Evolutionary conservation across 805 yeast genomes (phyloP), one percentile per base, ranked within the genome.

Genomic region (Kazachstania africana): DNA sequence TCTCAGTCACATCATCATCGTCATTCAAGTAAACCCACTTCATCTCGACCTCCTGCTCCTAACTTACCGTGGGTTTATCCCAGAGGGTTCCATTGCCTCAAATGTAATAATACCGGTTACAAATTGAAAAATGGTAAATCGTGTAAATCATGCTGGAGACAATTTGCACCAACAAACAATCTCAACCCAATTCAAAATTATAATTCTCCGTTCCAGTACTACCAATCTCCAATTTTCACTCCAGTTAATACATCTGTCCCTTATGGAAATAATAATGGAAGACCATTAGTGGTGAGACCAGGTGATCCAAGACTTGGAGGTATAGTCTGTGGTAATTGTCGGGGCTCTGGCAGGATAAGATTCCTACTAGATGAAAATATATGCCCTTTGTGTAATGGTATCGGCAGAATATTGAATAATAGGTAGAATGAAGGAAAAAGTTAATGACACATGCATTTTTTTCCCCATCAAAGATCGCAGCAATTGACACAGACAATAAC

Each of bases 231-330:
- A n/a, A n/a, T n/a, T n/a, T n/a, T n/a, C n/a, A n/a, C n/a, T n/a
- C n/a, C n/a, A n/a, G n/a, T n/a, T n/a, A n/a, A n/a, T n/a, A n/a
- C n/a, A n/a, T n/a, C n/a, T n/a, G n/a, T n/a, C n/a, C n/a, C n/a
- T n/a, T n/a, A 36, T 41, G 34, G 28, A 3, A 32, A 28, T 10
- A 34, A n/a, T 36, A 40, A 22, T 35, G 23, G 25, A 19, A 28
- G 29, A 22, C 53, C 52, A 4, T 31, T 66, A 13, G 55, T 69
- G 12, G 78, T 80, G 1, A 49, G 46, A 14, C 91, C 94, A 0
- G 94, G 94, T 2, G 94, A 82, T 44, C 88, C 91, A 1, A 45
- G 75, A 20, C 50, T 70, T 39, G 94, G 94, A 1, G 94, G 94
- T 1, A 51, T 63, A 0, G 41, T 76, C 3, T 83, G 94, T 57